These are phyloP conservation scores for Lanmaoa pseudosensibilis DNA, from an alignment of 768 basidiomycete species.

Conservation along the genomic window DNA sequence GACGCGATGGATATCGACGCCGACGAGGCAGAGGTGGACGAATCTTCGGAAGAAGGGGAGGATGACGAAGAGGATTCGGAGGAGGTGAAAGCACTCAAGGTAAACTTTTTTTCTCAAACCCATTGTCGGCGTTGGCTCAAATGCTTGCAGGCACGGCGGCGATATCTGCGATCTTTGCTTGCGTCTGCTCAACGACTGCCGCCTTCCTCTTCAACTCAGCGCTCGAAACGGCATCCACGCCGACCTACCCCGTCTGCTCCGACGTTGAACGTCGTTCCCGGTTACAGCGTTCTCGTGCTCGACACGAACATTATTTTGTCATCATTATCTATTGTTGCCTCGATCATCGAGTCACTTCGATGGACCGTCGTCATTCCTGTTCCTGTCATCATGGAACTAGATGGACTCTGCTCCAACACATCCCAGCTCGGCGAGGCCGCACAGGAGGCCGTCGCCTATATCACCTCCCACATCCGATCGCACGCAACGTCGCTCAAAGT, in stretches of 20 bases:
- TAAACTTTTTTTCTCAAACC: slow-evolving; percentile 30
- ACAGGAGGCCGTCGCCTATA: slow-evolving; percentile 66
- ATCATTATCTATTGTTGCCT: slow-evolving; percentile 68
- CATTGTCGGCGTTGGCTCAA: slow-evolving; percentile 9
- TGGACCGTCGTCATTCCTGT: slow-evolving; percentile 94
- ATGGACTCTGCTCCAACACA: slow-evolving; percentile 74
- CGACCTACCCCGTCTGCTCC: slow-evolving; percentile 37
- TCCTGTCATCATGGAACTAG: slow-evolving; percentile 95
- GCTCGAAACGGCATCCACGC: slow-evolving; percentile 28
- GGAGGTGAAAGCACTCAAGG: slow-evolving; percentile 81
- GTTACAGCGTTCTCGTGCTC: slow-evolving; percentile 87
- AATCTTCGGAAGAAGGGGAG: slow-evolving; percentile 42
- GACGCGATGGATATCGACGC: slow-evolving; percentile 73
- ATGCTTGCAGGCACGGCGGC: slow-evolving; percentile 60
- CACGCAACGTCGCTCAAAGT: slow-evolving; percentile 83
- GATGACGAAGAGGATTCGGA: slow-evolving; percentile 69
- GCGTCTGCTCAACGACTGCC: slow-evolving; percentile 38
- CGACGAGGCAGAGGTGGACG: slow-evolving; percentile 50
- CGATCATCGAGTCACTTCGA: slow-evolving; percentile 71
- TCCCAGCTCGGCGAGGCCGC: slow-evolving; percentile 75
- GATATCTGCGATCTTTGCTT: slow-evolving; percentile 72
- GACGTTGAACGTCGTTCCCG: slow-evolving; percentile 63
- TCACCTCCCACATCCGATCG: slow-evolving; percentile 72
- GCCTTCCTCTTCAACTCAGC: slow-evolving; percentile 27
- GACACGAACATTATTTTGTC: slow-evolving; percentile 95